phyloP scores from a whole-genome alignment of 345 rosid species.

The Lepidium sativum region DNA sequence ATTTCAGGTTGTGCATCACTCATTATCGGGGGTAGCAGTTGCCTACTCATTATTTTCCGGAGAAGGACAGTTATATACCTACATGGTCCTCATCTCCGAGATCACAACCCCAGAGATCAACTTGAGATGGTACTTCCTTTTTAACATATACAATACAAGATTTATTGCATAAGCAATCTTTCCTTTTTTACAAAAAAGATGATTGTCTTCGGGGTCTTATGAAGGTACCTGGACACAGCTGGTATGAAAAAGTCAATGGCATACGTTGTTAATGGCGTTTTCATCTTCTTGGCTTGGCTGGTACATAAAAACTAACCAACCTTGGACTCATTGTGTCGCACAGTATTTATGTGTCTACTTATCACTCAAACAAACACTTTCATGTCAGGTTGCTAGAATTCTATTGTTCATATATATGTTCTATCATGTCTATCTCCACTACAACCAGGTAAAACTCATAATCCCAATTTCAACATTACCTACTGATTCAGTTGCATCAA shows the following conservation, averaged over 20 bases:
- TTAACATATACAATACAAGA: not conserved
- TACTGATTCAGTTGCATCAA: not conserved
- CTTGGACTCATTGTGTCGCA: not conserved
- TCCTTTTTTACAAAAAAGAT: not conserved
- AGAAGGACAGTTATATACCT: constrained; percentile 84
- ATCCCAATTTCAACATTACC: not conserved
- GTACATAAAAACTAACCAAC: constrained; percentile 24
- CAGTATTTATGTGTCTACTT: not conserved
- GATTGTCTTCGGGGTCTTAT: constrained; percentile 7
- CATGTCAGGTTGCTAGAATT: constrained; percentile 76
- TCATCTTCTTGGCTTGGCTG: constrained; percentile 81
- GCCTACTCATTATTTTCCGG: constrained; percentile 77
- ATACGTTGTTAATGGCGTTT: constrained; percentile 69
- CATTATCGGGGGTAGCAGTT: constrained; percentile 60
- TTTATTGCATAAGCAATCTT: not conserved
- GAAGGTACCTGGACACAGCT: constrained; percentile 76
- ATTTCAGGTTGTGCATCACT: constrained; percentile 77
- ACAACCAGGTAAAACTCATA: constrained; percentile 49
- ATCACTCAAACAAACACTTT: not conserved
- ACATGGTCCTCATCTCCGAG: constrained; percentile 86
- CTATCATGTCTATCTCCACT: constrained; percentile 71
- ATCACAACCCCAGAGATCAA: constrained; percentile 86
- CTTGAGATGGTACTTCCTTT: constrained; percentile 70
- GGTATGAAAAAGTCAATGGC: constrained; percentile 80
- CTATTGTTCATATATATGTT: constrained; percentile 71